These are phyloP conservation scores for Moesziomyces sp. DNA, from an alignment of 1,284 basidiomycete genomes.

Conservation along the genomic window DNA sequence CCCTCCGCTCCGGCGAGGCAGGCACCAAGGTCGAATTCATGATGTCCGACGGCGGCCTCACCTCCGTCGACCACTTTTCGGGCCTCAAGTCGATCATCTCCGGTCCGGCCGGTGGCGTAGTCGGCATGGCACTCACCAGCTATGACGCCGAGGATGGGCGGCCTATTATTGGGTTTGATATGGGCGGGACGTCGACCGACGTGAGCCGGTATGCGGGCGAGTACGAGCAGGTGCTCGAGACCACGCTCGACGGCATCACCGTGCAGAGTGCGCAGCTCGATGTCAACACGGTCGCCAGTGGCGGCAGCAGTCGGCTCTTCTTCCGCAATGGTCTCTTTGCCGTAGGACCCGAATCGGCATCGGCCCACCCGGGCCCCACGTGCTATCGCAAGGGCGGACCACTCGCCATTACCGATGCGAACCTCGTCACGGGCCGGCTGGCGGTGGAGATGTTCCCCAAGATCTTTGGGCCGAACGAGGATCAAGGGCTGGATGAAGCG, in stretches of 20 bases:
- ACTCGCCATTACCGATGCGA: slow-evolving; percentile 66
- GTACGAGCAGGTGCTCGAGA: slow-evolving; percentile 89
- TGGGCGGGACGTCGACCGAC: slow-evolving; percentile 84
- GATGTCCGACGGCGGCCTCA: slow-evolving; percentile 76
- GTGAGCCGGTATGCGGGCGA: slow-evolving; percentile 86
- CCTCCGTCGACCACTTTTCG: slow-evolving; percentile 84
- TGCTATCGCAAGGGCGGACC: slow-evolving; percentile 67
- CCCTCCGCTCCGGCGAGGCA: slow-evolving; percentile 71
- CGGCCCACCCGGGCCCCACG: slow-evolving; percentile 64
- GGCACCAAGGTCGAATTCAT: slow-evolving; percentile 67
- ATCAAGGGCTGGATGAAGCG: slow-evolving; percentile 79
- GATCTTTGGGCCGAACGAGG: slow-evolving; percentile 86
- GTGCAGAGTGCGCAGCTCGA: slow-evolving; percentile 82
- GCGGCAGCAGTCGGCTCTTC: slow-evolving; percentile 63
- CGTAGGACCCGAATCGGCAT: slow-evolving; percentile 65
- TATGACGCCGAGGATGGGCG: slow-evolving; percentile 77
- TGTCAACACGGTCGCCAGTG: slow-evolving; percentile 66
- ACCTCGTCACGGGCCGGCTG: slow-evolving; percentile 63
- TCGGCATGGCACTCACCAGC: slow-evolving; percentile 84
- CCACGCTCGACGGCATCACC: slow-evolving; percentile 87
- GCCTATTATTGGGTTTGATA: slow-evolving; percentile 74
- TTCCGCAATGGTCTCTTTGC: slow-evolving; percentile 65
- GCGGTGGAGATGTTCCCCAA: slow-evolving; percentile 75
- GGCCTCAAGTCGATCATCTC: slow-evolving; percentile 88
- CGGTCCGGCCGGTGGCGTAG: slow-evolving; percentile 88